These are phyloP conservation scores for Arthromyces matolae DNA, from an alignment of 768 basidiomycete genomes.

Conservation along the genomic window DNA sequence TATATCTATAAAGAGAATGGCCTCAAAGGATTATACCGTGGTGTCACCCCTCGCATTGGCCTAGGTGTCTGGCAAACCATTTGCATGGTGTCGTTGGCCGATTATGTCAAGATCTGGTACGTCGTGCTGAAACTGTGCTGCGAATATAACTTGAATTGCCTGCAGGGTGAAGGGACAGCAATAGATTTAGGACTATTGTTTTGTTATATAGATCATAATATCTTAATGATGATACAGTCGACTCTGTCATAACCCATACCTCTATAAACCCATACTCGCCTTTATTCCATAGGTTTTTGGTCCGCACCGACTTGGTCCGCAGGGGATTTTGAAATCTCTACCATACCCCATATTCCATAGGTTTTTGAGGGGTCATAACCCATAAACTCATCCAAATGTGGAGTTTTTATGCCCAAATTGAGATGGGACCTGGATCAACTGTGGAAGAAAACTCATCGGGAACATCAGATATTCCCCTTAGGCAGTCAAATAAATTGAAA, in stretches of 20 bases:
- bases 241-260: too few species aligned
- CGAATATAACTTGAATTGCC: conserved; percentile 13
- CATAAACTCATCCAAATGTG: too few species aligned
- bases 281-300: too few species aligned
- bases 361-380: too few species aligned
- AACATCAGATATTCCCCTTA: too few species aligned
- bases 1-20: conserved; percentile 98
- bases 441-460: too few species aligned
- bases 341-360: too few species aligned
- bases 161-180: conserved; percentile 52
- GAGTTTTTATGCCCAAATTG: too few species aligned
- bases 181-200: conserved; percentile 11
- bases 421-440: too few species aligned
- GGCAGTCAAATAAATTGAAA: too few species aligned
- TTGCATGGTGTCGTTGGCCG: conserved; percentile 98
- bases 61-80: conserved; percentile 97
- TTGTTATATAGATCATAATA: conserved; percentile 13
- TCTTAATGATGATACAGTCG: conserved; percentile 16
- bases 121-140: conserved; percentile 13
- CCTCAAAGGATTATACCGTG: conserved; percentile 93
- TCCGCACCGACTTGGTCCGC: too few species aligned
- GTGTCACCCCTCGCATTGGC: conserved; percentile 94
- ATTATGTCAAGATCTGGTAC: conserved; percentile 88
- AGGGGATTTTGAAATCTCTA: too few species aligned
- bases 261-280: conserved; percentile 5